These are phyloP conservation scores for Fusarium sp. DNA, from an alignment of 2,329 filamentous ascomycete species.

Conservation along the genomic window DNA sequence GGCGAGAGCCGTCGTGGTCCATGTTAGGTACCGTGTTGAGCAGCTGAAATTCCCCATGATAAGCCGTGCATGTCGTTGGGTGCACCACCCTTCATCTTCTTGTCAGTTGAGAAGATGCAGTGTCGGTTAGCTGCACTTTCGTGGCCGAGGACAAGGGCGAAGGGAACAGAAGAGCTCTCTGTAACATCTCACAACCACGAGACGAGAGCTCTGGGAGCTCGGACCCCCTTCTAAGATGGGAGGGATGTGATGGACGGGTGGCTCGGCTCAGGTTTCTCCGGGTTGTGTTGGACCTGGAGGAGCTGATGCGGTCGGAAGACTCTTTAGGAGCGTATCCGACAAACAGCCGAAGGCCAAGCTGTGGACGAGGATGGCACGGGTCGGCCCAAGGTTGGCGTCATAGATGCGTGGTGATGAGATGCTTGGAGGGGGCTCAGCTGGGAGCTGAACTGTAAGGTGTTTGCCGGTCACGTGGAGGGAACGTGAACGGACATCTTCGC, in stretches of 20 bases:
- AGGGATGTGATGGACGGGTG: constrained; percentile 3
- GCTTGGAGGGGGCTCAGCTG: background rate
- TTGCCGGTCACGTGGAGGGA: background rate
- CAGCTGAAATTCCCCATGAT: background rate
- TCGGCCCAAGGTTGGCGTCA: constrained; percentile 26
- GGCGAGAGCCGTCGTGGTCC: background rate
- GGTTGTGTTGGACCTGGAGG: constrained; percentile 3
- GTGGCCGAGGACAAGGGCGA: constrained; percentile 22
- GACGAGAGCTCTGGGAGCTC: constrained; percentile 20
- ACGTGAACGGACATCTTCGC: background rate
- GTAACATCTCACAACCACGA: constrained; percentile 29
- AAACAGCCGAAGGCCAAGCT: constrained; percentile 11
- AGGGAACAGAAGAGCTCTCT: constrained; percentile 24
- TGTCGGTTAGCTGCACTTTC: background rate
- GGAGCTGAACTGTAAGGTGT: background rate
- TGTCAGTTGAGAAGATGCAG: background rate
- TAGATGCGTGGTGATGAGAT: constrained; percentile 26
- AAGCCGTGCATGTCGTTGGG: background rate
- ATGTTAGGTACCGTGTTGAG: background rate
- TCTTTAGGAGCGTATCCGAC: background rate
- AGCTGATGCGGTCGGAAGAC: background rate
- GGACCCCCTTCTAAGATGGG: constrained; percentile 5
- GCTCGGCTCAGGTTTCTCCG: constrained; percentile 31
- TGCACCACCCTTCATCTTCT: constrained; percentile 2
- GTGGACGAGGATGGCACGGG: background rate